A percentile compares a stretch with the other conserved stretches of the same genome.
Evolutionary conservation across 2,329 filamentous ascomycete genomes (phyloP).

Genomic region (Biscogniauxia mediterranea): DNA sequence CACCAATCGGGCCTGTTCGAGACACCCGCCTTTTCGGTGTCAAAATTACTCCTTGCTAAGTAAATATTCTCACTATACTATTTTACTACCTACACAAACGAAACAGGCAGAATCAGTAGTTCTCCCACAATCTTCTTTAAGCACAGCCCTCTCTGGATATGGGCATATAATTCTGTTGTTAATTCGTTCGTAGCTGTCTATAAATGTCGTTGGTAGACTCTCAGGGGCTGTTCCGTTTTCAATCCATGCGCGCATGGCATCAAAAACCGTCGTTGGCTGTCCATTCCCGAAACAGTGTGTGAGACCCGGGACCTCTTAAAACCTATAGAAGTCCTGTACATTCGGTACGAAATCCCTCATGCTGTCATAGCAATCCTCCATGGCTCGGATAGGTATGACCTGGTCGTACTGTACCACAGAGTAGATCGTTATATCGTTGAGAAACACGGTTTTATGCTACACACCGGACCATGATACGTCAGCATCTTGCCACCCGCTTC

Average conservation of each 20-base stretch:
- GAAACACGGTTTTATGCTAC: background rate
- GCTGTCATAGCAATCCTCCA: constrained; percentile 14
- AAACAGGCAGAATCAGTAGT: background rate
- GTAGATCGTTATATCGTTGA: background rate
- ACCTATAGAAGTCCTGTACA: constrained; percentile 16
- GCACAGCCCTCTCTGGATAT: constrained; percentile 1
- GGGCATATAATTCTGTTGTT: constrained; percentile 1
- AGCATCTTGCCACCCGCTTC: constrained; percentile 21
- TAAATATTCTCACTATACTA: background rate
- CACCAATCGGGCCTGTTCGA: too few relatives aligned
- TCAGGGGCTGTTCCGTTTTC: constrained; percentile 14
- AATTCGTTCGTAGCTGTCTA: background rate
- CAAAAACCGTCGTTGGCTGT: constrained; percentile 16
- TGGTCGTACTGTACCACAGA: constrained; percentile 12
- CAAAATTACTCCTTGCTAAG: too few relatives aligned
- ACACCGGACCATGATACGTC: constrained; percentile 44
- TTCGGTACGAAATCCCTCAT: constrained; percentile 9
- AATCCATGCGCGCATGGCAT: constrained; percentile 16
- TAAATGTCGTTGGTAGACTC: background rate
- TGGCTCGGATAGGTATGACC: constrained; percentile 18
- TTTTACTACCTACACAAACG: background rate
- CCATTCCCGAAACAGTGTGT: constrained; percentile 20
- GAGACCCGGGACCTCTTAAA: constrained; percentile 20
- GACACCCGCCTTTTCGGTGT: too few relatives aligned
- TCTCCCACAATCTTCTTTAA: background rate